These are phyloP conservation scores for Coelastrella sp. DNA, from an alignment of 139 green algal species.

Conservation along the genomic window DNA sequence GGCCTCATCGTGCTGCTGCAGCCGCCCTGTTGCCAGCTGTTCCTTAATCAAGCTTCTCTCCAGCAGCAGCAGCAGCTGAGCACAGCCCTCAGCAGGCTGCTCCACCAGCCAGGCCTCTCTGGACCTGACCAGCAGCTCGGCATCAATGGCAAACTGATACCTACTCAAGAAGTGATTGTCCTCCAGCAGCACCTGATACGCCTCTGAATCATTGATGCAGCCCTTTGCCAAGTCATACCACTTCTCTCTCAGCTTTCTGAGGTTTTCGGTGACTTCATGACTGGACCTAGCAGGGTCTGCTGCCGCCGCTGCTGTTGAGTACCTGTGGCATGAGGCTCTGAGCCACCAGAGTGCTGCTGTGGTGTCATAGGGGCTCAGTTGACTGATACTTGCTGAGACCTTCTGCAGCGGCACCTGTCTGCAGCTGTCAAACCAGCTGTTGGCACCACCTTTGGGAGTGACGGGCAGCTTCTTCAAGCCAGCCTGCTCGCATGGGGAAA, in stretches of 20 bases:
- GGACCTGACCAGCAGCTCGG: slow-evolving; percentile 16
- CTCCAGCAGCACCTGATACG: slow-evolving; percentile 21
- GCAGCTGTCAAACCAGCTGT: not conserved
- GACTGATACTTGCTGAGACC: not conserved
- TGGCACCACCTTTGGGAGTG: not conserved
- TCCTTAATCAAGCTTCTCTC: slow-evolving; percentile 35
- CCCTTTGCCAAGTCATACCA: not conserved
- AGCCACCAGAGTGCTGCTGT: slow-evolving; percentile 25
- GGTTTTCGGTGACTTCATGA: not conserved
- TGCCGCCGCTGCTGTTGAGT: not conserved
- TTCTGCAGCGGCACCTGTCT: not conserved
- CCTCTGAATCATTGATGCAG: not conserved
- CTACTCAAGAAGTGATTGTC: not conserved
- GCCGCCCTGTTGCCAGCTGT: slow-evolving; percentile 27
- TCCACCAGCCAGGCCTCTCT: not conserved
- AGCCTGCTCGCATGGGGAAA: not conserved
- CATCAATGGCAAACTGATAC: not conserved
- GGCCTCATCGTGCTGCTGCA: not conserved
- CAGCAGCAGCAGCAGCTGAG: slow-evolving; percentile 19
- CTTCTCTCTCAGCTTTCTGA: not conserved
- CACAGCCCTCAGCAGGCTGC: not conserved
- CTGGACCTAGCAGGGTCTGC: not conserved
- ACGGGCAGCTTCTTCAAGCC: not conserved
- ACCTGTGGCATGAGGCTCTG: not conserved
- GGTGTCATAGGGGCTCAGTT: not conserved